Percentiles rank a stretch among this genome's conserved stretches.
Conservation (phyloP, 257 asterid species). For the Lavandula angustifolia region DNA sequence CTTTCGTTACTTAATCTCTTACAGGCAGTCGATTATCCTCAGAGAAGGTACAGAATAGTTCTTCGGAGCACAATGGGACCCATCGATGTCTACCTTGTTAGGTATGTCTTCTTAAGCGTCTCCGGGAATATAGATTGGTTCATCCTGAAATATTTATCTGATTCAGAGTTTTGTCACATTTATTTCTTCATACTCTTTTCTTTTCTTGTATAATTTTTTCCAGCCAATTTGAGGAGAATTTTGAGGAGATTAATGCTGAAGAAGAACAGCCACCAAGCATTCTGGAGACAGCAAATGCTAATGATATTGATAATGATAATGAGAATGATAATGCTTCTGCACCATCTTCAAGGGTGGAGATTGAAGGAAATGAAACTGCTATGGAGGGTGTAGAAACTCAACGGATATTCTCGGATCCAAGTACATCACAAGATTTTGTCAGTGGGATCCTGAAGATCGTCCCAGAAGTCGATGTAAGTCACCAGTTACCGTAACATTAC, state of each 20-base stretch:
- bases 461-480: slow-evolving; percentile 80
- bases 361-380: slow-evolving; percentile 43
- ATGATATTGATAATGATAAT: slow-evolving; percentile 27
- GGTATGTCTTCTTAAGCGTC: slow-evolving; percentile 48
- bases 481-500: background rate
- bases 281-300: slow-evolving; percentile 47
- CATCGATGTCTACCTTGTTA: slow-evolving; percentile 80
- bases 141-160: too few relatives aligned
- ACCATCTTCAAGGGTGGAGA: slow-evolving; percentile 40
- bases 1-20: background rate
- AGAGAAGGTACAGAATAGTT: slow-evolving; percentile 72
- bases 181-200: too few relatives aligned
- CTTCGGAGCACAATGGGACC: slow-evolving; percentile 87
- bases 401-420: slow-evolving; percentile 45
- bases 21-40: slow-evolving; percentile 81
- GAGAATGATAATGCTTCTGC: slow-evolving; percentile 27
- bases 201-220: too few relatives aligned
- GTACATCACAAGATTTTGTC: slow-evolving; percentile 60
- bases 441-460: slow-evolving; percentile 71
- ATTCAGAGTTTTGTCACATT: too few relatives aligned
- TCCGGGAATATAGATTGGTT: too few relatives aligned
- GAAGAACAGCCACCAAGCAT: slow-evolving; percentile 47
- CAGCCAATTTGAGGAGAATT: background rate
- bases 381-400: slow-evolving; percentile 42
- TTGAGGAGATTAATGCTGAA: slow-evolving; percentile 56